Conservation (phyloP, 129 eudicot species). For the Lactuca saligna region DNA sequence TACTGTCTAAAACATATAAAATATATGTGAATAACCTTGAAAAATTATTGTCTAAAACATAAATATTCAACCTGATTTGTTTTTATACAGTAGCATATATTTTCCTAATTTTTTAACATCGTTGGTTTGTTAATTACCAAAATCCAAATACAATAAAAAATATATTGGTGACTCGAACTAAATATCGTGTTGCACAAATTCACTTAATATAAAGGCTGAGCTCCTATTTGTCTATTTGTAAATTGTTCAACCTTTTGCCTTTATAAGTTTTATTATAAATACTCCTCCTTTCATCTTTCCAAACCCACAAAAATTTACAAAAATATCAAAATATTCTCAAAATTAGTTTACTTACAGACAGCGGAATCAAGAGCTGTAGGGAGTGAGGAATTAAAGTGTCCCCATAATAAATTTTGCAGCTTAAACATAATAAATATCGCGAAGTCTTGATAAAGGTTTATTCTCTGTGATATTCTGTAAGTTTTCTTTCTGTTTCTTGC, state of each 20-base stretch:
- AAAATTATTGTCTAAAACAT: no score
- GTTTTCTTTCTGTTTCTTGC: conserved; percentile 27
- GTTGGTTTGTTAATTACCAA: no score
- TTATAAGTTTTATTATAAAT: conserved; percentile 21
- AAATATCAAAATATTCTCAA: conserved; percentile 2
- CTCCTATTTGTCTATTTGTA: conserved; percentile 17
- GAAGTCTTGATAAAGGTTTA: neutral
- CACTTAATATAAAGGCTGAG: conserved; percentile 14
- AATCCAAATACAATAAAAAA: neutral
- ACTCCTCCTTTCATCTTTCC: conserved; percentile 19
- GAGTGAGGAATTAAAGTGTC: conserved; percentile 22
- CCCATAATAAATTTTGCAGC: conserved; percentile 25
- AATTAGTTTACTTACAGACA: conserved; percentile 21
- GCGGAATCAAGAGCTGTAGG: conserved; percentile 21
- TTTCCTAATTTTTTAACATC: no score
- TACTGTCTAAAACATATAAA: no score
- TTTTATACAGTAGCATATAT: no score
- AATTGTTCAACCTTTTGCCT: conserved; percentile 21
- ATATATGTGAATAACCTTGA: no score
- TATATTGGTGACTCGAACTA: neutral
- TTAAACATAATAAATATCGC: conserved; percentile 19
- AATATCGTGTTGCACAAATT: neutral
- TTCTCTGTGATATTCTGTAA: conserved; percentile 25
- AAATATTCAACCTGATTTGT: no score
- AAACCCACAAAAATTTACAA: conserved; percentile 16